phyloP scores from a whole-genome alignment of 305 asterid species.

The Stenogyne calaminthoides region DNA sequence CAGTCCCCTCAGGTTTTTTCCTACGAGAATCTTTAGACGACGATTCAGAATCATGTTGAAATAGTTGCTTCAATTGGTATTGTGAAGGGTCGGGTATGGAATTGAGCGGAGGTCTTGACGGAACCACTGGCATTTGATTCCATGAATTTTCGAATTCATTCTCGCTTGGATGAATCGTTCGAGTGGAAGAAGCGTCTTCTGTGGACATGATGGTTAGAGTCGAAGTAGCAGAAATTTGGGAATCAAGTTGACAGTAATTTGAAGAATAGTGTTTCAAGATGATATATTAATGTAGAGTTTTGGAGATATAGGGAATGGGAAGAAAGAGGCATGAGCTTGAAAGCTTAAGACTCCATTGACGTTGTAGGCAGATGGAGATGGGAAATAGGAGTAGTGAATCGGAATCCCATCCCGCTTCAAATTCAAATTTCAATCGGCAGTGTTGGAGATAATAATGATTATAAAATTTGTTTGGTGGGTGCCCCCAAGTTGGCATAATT shows the following conservation, averaged over 20 bases:
- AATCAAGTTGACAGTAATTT: background rate
- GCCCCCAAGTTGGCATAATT: slow-evolving; percentile 22
- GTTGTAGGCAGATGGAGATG: background rate
- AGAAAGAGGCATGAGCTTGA: slow-evolving; percentile 26
- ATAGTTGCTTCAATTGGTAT: slow-evolving; percentile 25
- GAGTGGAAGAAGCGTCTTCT: slow-evolving; percentile 28
- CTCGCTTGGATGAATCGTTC: slow-evolving; percentile 36
- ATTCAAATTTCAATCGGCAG: slow-evolving; percentile 46
- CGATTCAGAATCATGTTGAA: slow-evolving; percentile 26
- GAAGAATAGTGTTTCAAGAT: background rate
- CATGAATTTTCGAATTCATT: slow-evolving; percentile 36
- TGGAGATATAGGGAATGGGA: slow-evolving; percentile 20
- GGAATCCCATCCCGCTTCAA: slow-evolving; percentile 44
- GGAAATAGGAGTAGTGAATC: background rate
- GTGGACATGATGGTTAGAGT: slow-evolving; percentile 47
- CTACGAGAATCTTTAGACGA: slow-evolving; percentile 25
- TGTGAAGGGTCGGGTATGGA: slow-evolving; percentile 79
- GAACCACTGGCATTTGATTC: slow-evolving; percentile 31
- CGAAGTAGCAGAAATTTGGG: background rate
- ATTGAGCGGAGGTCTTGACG: slow-evolving; percentile 70
- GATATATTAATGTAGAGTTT: background rate
- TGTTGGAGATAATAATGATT: background rate
- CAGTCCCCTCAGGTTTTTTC: slow-evolving; percentile 31
- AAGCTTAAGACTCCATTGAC: slow-evolving; percentile 29
- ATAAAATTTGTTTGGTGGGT: background rate